phyloP scores from a whole-genome alignment of 2,329 filamentous ascomycete species.

The Aspergillus ochraceoroseus region DNA sequence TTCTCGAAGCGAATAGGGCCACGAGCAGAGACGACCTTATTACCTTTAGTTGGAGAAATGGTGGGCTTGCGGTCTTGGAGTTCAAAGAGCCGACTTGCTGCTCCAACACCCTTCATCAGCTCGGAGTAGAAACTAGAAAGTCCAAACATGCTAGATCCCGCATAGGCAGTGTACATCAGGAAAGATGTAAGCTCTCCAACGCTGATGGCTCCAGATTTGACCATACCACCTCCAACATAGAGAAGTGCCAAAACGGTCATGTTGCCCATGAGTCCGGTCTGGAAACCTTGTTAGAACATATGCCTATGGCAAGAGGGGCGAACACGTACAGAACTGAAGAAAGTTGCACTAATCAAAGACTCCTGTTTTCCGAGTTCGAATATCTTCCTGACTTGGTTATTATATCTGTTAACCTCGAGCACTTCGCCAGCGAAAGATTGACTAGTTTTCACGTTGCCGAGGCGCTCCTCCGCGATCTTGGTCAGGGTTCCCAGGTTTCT shows the following conservation, averaged over 20 bases:
- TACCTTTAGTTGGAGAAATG: conserved; percentile 80
- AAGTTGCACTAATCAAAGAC: conserved; percentile 81
- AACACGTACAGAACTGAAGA: conserved; percentile 62
- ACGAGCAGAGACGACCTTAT: conserved; percentile 73
- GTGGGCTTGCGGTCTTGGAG: conserved; percentile 83
- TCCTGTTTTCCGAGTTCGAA: conserved; percentile 84
- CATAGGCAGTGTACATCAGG: conserved; percentile 94
- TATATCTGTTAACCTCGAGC: conserved; percentile 85
- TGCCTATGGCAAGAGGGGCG: no score
- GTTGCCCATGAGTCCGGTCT: conserved; percentile 88
- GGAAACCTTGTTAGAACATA: conserved; percentile 34
- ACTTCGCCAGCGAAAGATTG: conserved; percentile 94
- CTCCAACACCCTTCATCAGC: conserved; percentile 97
- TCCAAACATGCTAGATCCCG: conserved; percentile 82
- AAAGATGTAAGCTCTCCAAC: conserved; percentile 93
- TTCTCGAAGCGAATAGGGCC: conserved; percentile 84
- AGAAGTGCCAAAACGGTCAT: conserved; percentile 91
- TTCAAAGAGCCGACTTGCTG: conserved; percentile 92
- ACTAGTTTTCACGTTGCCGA: conserved; percentile 93
- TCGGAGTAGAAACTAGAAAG: conserved; percentile 96
- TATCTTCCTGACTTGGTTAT: conserved; percentile 83
- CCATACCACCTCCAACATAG: conserved; percentile 84
- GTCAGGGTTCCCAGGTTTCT: conserved; percentile 87
- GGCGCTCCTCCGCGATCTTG: conserved; percentile 95
- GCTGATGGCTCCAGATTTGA: conserved; percentile 77